A percentile compares a stretch with the other conserved stretches of the same genome.
Evolutionary conservation across 495 filamentous ascomycete species (phyloP).

Genomic region (Copromyces sp.): DNA sequence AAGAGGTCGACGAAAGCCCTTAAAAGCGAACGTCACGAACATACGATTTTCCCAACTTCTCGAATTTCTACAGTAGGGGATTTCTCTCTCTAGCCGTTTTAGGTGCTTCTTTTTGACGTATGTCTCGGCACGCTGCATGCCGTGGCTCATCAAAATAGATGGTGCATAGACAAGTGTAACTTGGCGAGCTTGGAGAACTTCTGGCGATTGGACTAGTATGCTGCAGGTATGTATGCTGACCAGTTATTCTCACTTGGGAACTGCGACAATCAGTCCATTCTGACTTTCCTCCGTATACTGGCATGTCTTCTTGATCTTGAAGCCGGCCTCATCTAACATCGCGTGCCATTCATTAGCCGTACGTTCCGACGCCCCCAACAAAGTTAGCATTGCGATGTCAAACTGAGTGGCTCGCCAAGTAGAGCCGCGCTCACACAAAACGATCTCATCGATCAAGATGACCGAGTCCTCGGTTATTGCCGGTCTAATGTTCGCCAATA

Average conservation of each 20-base stretch:
- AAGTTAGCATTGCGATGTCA: background rate
- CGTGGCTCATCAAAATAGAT: background rate
- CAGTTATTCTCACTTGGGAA: background rate
- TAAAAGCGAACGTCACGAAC: background rate
- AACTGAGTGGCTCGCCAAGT: background rate
- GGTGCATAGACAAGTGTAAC: background rate
- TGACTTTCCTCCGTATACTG: background rate
- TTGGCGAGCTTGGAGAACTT: background rate
- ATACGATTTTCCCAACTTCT: background rate
- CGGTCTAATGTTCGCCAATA: conserved; percentile 27
- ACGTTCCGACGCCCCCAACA: background rate
- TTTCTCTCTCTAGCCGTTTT: too few relatives aligned
- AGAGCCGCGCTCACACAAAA: conserved; percentile 15
- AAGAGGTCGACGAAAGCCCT: background rate
- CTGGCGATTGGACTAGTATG: background rate
- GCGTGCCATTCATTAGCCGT: background rate
- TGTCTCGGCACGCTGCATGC: background rate
- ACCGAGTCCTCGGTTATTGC: conserved; percentile 29
- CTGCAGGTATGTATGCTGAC: background rate
- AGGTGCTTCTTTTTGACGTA: background rate
- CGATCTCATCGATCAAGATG: conserved; percentile 39
- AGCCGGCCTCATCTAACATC: background rate
- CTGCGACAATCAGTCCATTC: background rate
- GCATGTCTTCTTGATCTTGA: background rate
- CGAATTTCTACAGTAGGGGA: background rate